Percentiles rank a stretch among this genome's conserved stretches.
phyloP scores from a whole-genome alignment of 1,284 basidiomycete species.

The Sporisorium iseilematis-ciliati region DNA sequence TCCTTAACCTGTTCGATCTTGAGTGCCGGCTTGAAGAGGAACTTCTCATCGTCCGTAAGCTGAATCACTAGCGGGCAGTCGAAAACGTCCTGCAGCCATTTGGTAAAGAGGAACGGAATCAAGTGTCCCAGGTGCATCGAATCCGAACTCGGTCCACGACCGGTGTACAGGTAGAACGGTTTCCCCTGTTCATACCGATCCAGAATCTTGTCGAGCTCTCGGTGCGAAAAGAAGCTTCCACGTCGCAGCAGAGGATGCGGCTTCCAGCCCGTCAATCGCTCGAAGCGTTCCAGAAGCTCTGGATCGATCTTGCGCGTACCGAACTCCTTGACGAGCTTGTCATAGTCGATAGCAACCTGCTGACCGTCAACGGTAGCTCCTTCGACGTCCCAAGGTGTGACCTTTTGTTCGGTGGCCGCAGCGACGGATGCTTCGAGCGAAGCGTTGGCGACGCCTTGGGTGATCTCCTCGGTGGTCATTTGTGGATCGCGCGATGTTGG shows the following conservation, averaged over 20 bases:
- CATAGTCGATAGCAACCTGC: constrained; percentile 82
- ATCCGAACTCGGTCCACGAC: constrained; percentile 93
- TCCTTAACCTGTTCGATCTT: constrained; percentile 88
- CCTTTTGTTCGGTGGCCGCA: constrained; percentile 76
- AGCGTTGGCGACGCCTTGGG: constrained; percentile 50
- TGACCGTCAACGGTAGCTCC: constrained; percentile 93
- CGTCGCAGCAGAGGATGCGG: constrained; percentile 92
- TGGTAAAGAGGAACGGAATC: constrained; percentile 97
- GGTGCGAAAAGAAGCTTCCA: constrained; percentile 97
- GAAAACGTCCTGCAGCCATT: constrained; percentile 98
- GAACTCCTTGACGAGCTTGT: constrained; percentile 93
- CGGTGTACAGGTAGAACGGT: constrained; percentile 98
- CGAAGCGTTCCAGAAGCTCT: constrained; percentile 87
- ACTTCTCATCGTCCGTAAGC: constrained; percentile 99
- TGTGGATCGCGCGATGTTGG: neutral
- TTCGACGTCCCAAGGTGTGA: constrained; percentile 98
- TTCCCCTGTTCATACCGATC: constrained; percentile 96
- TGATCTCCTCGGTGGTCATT: constrained; percentile 48
- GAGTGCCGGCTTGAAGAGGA: constrained; percentile 94
- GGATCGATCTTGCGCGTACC: constrained; percentile 86
- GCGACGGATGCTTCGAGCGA: constrained; percentile 47
- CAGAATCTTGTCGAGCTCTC: constrained; percentile 92
- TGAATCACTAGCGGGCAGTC: constrained; percentile 94
- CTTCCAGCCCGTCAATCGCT: constrained; percentile 86
- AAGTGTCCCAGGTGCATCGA: constrained; percentile 99